phyloP scores from a whole-genome alignment of 2,329 filamentous ascomycete species.

The Colletotrichum eleusines region DNA sequence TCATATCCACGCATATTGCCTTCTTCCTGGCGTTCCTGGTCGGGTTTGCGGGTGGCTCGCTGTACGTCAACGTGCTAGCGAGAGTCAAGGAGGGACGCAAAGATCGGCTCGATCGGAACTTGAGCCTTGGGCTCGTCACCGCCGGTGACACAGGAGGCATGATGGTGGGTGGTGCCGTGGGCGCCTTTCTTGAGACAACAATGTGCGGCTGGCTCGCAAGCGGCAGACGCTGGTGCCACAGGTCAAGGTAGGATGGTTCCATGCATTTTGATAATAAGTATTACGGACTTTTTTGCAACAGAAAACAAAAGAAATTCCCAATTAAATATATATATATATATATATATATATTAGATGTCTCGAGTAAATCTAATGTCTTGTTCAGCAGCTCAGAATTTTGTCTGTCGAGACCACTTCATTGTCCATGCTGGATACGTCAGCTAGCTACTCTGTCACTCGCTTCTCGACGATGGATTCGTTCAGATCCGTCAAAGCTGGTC shows the following conservation, averaged over 20 bases:
- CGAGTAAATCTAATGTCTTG: too few relatives aligned
- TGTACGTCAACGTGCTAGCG: conserved; percentile 47
- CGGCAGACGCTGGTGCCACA: conserved; percentile 25
- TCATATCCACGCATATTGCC: conserved; percentile 45
- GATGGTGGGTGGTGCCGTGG: conserved; percentile 46
- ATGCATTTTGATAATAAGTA: not conserved
- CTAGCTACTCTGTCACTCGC: too few relatives aligned
- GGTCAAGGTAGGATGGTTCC: not conserved
- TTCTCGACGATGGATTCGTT: not conserved
- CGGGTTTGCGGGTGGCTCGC: conserved; percentile 48
- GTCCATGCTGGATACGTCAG: not conserved
- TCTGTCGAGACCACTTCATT: not conserved
- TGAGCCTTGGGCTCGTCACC: conserved; percentile 48
- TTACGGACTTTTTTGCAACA: too few relatives aligned
- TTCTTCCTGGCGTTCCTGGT: conserved; percentile 46
- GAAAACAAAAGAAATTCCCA: too few relatives aligned
- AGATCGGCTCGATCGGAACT: conserved; percentile 44
- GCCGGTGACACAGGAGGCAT: conserved; percentile 48
- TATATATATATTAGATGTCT: too few relatives aligned
- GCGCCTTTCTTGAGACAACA: conserved; percentile 44
- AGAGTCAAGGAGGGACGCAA: conserved; percentile 43
- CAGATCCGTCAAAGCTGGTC: conserved; percentile 48
- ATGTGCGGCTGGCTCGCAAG: conserved; percentile 30
- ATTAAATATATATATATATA: too few relatives aligned
- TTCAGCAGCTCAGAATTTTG: not conserved